A percentile compares a stretch with the other conserved stretches of the same genome.
These are phyloP conservation scores for Phytophthora sansomeana DNA, from an alignment of 352 stramenopile species.

Conservation along the genomic window DNA sequence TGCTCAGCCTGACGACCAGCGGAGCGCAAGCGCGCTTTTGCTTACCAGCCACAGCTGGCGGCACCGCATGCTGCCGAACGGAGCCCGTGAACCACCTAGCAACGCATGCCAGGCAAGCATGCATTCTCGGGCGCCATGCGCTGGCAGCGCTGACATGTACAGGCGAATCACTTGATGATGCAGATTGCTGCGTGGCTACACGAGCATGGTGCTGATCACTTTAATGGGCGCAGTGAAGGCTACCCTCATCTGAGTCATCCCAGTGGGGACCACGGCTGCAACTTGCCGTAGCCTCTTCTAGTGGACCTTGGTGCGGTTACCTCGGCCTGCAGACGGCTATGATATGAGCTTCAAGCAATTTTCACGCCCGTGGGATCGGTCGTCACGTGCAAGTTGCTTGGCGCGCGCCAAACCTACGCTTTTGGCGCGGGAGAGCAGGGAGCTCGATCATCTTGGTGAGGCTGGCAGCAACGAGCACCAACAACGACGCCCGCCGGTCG, in stretches of 20 bases:
- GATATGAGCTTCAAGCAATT: slow-evolving; percentile 3
- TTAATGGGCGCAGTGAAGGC: too few species aligned
- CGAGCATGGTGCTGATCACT: too few species aligned
- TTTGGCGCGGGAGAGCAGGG: neutral
- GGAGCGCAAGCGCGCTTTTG: neutral
- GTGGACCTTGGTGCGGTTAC: neutral
- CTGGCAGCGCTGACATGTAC: too few species aligned
- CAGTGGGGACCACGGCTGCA: too few species aligned
- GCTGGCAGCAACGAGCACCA: neutral
- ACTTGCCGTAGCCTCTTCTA: too few species aligned
- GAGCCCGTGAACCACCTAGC: neutral
- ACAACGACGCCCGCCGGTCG: neutral
- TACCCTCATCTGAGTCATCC: too few species aligned
- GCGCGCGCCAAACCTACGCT: neutral
- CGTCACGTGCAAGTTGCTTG: neutral
- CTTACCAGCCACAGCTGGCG: slow-evolving; percentile 3
- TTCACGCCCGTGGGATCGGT: neutral
- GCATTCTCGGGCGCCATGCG: too few species aligned
- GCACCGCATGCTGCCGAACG: neutral
- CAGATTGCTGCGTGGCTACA: too few species aligned
- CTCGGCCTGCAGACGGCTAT: neutral
- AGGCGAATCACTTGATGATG: too few species aligned
- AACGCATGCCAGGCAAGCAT: too few species aligned
- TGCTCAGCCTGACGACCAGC: slow-evolving; percentile 3
- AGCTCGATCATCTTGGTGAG: slow-evolving; percentile 9